phyloP scores from a whole-genome alignment of 768 basidiomycete genomes.

The Hygrocybe punicea region DNA sequence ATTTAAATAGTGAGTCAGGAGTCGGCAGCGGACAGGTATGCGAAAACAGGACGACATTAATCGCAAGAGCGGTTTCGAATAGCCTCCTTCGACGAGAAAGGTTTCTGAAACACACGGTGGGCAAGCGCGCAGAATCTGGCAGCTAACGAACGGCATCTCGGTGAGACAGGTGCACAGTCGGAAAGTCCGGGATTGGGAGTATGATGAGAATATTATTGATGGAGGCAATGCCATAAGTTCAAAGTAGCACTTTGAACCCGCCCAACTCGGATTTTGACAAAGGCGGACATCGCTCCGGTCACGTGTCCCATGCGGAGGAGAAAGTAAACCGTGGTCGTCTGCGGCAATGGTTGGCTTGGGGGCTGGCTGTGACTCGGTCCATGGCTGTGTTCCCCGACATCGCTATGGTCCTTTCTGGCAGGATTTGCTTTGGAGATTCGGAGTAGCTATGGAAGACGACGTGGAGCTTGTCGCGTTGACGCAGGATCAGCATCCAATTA shows the following conservation, averaged over 20 bases:
- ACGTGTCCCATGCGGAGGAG: background rate
- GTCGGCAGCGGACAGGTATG: conserved; percentile 23
- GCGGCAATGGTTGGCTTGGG: background rate
- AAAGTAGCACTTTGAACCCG: background rate
- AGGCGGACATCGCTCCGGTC: background rate
- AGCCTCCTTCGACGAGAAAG: conserved; percentile 33
- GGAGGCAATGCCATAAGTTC: background rate
- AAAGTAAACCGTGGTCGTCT: background rate
- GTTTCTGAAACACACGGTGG: conserved; percentile 29
- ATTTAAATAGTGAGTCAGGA: conserved; percentile 20
- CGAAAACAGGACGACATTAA: conserved; percentile 14
- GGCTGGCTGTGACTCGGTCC: too few relatives aligned
- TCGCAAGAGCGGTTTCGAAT: conserved; percentile 30
- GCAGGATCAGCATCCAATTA: too few relatives aligned
- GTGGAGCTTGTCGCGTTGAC: too few relatives aligned
- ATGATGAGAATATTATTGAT: background rate
- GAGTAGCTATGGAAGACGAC: too few relatives aligned
- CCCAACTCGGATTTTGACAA: background rate
- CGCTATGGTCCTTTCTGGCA: too few relatives aligned
- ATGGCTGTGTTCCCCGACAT: too few relatives aligned
- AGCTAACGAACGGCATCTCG: background rate
- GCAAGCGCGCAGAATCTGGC: background rate
- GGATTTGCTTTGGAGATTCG: too few relatives aligned
- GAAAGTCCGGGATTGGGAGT: background rate
- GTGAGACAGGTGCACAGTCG: background rate